Evolutionary conservation across 1,284 basidiomycete species (phyloP).

Genomic region (Amylostereum chailletii): DNA sequence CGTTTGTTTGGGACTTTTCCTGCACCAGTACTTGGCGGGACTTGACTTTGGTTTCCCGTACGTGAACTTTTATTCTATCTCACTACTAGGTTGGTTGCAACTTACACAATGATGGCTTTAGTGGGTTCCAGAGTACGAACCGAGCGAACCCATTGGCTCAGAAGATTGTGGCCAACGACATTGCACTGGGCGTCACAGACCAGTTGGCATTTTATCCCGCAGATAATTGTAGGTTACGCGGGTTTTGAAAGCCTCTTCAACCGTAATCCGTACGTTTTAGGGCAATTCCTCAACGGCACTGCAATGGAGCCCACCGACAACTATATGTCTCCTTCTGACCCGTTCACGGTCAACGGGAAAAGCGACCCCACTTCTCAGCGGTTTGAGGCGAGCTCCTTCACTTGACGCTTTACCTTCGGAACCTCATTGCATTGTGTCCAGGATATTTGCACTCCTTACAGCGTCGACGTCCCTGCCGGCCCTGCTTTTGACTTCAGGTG

Average conservation of each 20-base stretch:
- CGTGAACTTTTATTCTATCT: constrained; percentile 12
- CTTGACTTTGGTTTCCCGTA: constrained; percentile 42
- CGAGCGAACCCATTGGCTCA: constrained; percentile 49
- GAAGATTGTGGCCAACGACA: constrained; percentile 45
- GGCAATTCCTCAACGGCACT: constrained; percentile 44
- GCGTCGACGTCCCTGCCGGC: constrained; percentile 34
- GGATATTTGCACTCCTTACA: constrained; percentile 28
- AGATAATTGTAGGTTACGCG: constrained; percentile 33
- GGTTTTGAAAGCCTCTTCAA: constrained; percentile 4
- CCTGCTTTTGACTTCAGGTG: constrained; percentile 48
- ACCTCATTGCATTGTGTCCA: constrained; percentile 7
- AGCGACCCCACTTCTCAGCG: constrained; percentile 47
- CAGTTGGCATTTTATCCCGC: constrained; percentile 34
- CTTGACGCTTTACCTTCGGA: not conserved
- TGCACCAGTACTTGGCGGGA: constrained; percentile 49
- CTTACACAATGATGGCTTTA: constrained; percentile 10
- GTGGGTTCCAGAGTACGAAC: constrained; percentile 44
- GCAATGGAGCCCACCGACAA: constrained; percentile 33
- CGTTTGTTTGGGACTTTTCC: constrained; percentile 51
- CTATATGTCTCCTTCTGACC: constrained; percentile 39
- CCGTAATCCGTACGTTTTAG: constrained; percentile 18
- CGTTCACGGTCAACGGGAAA: constrained; percentile 38
- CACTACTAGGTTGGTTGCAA: too few species aligned
- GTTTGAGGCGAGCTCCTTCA: constrained; percentile 33
- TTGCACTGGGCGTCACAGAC: constrained; percentile 32